phyloP scores from a whole-genome alignment of 441 rosid species.

The Iberis amara region DNA sequence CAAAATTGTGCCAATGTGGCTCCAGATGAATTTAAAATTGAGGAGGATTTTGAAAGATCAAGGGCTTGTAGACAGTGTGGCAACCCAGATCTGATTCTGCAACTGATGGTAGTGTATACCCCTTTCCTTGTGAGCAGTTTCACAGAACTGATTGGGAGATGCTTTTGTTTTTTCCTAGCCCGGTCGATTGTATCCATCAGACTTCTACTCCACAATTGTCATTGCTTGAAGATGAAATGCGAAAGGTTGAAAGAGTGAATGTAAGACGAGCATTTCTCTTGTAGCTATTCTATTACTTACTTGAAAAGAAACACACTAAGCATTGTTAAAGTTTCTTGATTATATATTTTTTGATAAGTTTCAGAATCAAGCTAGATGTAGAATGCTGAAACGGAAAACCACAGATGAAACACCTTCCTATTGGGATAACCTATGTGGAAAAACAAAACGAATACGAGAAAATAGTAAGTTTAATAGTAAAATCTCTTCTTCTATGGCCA shows the following conservation, averaged over 20 bases:
- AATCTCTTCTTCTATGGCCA: constrained; percentile 6
- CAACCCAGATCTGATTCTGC: constrained; percentile 41
- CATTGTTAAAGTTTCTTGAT: constrained; percentile 7
- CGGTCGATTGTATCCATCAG: constrained; percentile 95
- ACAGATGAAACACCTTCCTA: constrained; percentile 45
- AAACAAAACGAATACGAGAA: constrained; percentile 42
- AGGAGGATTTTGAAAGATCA: constrained; percentile 93
- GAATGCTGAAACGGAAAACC: constrained; percentile 60
- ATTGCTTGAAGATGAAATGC: constrained; percentile 96
- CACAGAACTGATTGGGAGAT: too few species aligned
- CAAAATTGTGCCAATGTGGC: constrained; percentile 88
- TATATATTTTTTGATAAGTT: background rate
- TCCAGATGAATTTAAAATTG: constrained; percentile 64
- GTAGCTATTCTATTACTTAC: too few species aligned
- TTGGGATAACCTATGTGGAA: constrained; percentile 78
- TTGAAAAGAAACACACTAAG: background rate
- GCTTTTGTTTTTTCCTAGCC: constrained; percentile 47
- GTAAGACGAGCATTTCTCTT: constrained; percentile 36
- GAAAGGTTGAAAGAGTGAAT: constrained; percentile 87
- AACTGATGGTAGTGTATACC: background rate
- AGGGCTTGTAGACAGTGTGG: constrained; percentile 73
- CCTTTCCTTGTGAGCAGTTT: background rate
- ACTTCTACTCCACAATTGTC: constrained; percentile 87
- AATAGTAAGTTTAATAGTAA: constrained; percentile 39
- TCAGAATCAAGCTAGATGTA: constrained; percentile 70